Evolutionary conservation across 2,329 filamentous ascomycete genomes (phyloP).

Genomic region (Alternaria brassicae): DNA sequence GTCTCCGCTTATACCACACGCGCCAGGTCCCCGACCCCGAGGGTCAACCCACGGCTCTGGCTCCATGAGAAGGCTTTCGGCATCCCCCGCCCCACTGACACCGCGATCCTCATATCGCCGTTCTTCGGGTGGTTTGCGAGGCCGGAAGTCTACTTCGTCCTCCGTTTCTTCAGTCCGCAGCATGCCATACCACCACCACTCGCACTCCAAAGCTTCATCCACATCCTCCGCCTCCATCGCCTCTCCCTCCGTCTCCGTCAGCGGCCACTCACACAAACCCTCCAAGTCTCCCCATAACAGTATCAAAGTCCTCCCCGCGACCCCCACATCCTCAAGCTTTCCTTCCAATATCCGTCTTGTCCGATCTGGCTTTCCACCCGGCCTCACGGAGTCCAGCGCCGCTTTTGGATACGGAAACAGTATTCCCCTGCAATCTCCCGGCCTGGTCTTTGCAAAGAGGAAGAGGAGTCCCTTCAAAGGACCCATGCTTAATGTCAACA

Average conservation of each 20-base stretch:
- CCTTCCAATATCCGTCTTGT: slow-evolving; percentile 87
- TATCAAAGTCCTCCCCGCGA: slow-evolving; percentile 93
- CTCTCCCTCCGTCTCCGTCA: slow-evolving; percentile 52
- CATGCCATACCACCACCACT: slow-evolving; percentile 76
- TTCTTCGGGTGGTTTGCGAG: slow-evolving; percentile 81
- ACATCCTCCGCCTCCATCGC: slow-evolving; percentile 77
- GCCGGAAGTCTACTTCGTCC: slow-evolving; percentile 93
- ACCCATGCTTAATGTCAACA: slow-evolving; percentile 65
- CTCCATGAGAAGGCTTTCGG: slow-evolving; percentile 67
- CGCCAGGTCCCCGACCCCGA: slow-evolving; percentile 47
- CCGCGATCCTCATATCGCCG: slow-evolving; percentile 86
- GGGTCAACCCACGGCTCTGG: slow-evolving; percentile 54
- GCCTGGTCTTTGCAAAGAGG: slow-evolving; percentile 79
- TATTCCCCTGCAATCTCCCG: slow-evolving; percentile 54
- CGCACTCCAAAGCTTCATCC: slow-evolving; percentile 92
- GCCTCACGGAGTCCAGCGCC: slow-evolving; percentile 44
- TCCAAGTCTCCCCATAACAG: slow-evolving; percentile 80
- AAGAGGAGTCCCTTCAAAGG: slow-evolving; percentile 86
- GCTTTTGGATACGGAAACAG: slow-evolving; percentile 63
- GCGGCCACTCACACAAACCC: slow-evolving; percentile 70
- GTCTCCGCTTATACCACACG: slow-evolving; percentile 47
- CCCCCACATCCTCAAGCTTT: slow-evolving; percentile 75
- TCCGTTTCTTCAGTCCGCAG: slow-evolving; percentile 93
- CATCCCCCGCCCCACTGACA: slow-evolving; percentile 87
- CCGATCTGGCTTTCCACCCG: slow-evolving; percentile 57